Percentiles rank a stretch among this genome's conserved stretches.
These are phyloP conservation scores for Forsythia suspensa DNA, from an alignment of 257 asterid genomes.

Conservation along the genomic window DNA sequence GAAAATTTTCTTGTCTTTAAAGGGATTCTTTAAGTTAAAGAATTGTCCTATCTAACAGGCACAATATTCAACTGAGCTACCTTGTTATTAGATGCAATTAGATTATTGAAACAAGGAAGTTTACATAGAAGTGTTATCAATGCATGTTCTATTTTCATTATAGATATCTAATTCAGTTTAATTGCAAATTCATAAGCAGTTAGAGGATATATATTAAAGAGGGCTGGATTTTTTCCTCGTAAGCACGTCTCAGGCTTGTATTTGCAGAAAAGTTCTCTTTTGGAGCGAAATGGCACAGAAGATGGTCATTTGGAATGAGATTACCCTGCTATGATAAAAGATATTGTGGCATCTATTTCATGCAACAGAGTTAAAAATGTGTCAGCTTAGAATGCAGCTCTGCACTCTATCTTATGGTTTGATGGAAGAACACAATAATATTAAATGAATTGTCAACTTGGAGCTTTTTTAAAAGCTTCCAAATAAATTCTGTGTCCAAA, in stretches of 20 bases:
- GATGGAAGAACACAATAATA: not conserved
- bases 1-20: constrained; percentile 4
- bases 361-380: not conserved
- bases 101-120: not conserved
- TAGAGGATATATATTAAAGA: not conserved
- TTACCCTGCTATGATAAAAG: not conserved
- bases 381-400: not conserved
- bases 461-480: constrained; percentile 10
- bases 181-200: not conserved
- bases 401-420: not conserved
- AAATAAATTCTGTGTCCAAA: not conserved
- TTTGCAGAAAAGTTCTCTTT: not conserved
- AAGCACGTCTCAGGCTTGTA: not conserved
- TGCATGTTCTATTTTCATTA: not conserved
- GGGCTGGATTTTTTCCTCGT: not conserved
- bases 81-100: not conserved
- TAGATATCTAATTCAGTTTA: not conserved
- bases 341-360: not conserved
- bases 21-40: constrained; percentile 1
- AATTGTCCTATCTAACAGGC: constrained; percentile 2
- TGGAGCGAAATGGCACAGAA: not conserved
- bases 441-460: not conserved
- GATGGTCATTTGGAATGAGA: not conserved
- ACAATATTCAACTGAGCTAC: not conserved
- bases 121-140: not conserved